Base-by-base conservation (phyloP, 75 land plant species). In the Pseudotsuga menziesii region DNA sequence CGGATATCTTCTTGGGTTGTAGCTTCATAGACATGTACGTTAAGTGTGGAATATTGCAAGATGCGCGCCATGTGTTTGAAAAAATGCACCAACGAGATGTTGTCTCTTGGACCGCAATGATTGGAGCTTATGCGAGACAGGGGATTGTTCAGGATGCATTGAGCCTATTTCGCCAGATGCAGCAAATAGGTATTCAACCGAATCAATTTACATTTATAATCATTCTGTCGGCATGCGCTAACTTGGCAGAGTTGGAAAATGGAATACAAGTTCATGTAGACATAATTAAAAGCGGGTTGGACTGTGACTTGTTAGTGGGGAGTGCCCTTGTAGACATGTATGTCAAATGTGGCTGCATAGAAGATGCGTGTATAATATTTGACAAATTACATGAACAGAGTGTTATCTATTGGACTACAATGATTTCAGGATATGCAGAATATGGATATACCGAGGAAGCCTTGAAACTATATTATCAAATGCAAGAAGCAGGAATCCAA, bases 251-350 rank as follows among this genome's bases (percentile, higher is more conserved):
- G 16, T 74, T 83, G 60, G 78, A 78, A 35, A 52, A 75, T 75
- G 92, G 88, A 16, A 78, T 25, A 56, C 75, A 83, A 80, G 78
- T 90, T 15, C 92, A 90, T 72, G 75, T 58, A 22, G 41, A 76
- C 58, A 67, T 86, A 19, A 58, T 90, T 72, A 82, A 63, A n/a
- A 52, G 60, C 44, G 90, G 86, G 19, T 82, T 85, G 20, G 5
- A 61, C 13, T 78, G 73, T 35, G 72, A 78, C 72, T 55, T 78
- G 16, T 88, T 85, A 75, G 85, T 86, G 22, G 82, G 82, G 58
- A 88, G 82, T 80, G 81, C 90, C 32, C 78, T 90, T 25, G 58
- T 90, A 14, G 83, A 86, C 77, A 90, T 90, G 92, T 91, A 91
- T 76, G 87, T 87, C 23, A 88, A 86, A 22, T 88, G 88, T 81